Evolutionary conservation across 2,329 filamentous ascomycete genomes (phyloP), one percentile per base, ranked within the genome.

Genomic region (Coleophoma cylindrospora): DNA sequence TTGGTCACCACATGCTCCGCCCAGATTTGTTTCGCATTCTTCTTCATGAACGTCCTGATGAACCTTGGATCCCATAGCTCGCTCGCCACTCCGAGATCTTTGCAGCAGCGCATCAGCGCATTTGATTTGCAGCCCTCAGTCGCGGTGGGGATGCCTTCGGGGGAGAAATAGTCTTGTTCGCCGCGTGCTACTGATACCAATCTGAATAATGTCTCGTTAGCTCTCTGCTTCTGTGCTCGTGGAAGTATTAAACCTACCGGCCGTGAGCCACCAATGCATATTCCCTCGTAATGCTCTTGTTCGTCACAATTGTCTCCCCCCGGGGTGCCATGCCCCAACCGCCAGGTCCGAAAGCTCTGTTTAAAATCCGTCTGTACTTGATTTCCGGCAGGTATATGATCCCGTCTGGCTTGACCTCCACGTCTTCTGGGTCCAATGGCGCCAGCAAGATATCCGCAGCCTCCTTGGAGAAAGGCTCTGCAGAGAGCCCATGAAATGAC

Each of bases 61-160:
- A 87, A 99, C 49, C 88, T 76, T 34, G 94, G 94, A 72, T 99
- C 94, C 94, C 94, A 99, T 17, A 99, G 79, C 71, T 99, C 94
- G 57, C 87, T 91, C 1, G 90, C 94, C 57, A 99, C 87, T 34
- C 94, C 94, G 33, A 99, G 74, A 68, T 99, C 94, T 74, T 99
- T 99, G 76, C 94, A 97, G 79, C 92, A 97, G 51, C 94, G 88
- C 84, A 97, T 95, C 58, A 99, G 77, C 12, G 94, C 94, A 66
- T 99, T 99, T 55, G 91, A 96, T 72, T 96, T 96, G 78, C 91
- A 95, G 48, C 94, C 94, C 71, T 99, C 94, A 53, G 91, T 91
- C 9, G 94, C 91, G 1, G 91, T 96, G 22, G 94, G 91, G 56
- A 99, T 91, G 49, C 87, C 87, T 60, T 96, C 91, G 34, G 89